Conservation (phyloP, 805 yeast genomes). For the Zygosaccharomyces bisporus region DNA sequence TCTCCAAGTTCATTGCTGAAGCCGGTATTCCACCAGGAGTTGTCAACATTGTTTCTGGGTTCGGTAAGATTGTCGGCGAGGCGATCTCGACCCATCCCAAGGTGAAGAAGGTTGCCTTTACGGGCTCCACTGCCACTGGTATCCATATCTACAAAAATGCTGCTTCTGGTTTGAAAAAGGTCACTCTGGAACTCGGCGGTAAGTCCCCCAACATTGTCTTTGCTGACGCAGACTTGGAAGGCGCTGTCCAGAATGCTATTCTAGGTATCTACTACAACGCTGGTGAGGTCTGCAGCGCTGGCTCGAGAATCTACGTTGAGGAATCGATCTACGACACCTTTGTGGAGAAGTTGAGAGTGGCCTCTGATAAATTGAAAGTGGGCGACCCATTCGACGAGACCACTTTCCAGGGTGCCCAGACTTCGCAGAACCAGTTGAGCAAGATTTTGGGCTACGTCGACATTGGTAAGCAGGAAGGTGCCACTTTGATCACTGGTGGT, state of each 20-base stretch:
- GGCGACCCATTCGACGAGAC: constrained; percentile 83
- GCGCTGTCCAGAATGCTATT: constrained; percentile 71
- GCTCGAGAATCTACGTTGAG: constrained; percentile 87
- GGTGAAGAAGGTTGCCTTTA: constrained; percentile 88
- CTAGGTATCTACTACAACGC: constrained; percentile 87
- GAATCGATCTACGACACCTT: constrained; percentile 78
- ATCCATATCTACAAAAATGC: constrained; percentile 76
- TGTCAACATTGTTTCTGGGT: constrained; percentile 80
- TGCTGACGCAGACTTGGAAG: constrained; percentile 76
- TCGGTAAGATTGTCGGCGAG: constrained; percentile 80
- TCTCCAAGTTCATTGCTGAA: constrained; percentile 63
- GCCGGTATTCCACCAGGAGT: constrained; percentile 94
- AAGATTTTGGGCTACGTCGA: constrained; percentile 75
- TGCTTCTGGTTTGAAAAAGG: constrained; percentile 79
- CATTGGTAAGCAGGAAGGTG: constrained; percentile 79
- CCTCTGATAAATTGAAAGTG: constrained; percentile 54
- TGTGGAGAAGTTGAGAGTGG: constrained; percentile 52
- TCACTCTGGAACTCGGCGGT: constrained; percentile 94
- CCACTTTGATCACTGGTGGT: constrained; percentile 70
- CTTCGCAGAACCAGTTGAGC: constrained; percentile 72
- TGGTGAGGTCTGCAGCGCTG: constrained; percentile 96
- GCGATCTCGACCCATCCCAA: constrained; percentile 73
- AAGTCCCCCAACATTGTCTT: constrained; percentile 90
- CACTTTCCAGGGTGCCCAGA: constrained; percentile 89
- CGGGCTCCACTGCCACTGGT: constrained; percentile 93